Percentiles rank a stretch among this genome's conserved stretches.
phyloP scores from a whole-genome alignment of 1,284 basidiomycete species.

The Ustilago lituana region DNA sequence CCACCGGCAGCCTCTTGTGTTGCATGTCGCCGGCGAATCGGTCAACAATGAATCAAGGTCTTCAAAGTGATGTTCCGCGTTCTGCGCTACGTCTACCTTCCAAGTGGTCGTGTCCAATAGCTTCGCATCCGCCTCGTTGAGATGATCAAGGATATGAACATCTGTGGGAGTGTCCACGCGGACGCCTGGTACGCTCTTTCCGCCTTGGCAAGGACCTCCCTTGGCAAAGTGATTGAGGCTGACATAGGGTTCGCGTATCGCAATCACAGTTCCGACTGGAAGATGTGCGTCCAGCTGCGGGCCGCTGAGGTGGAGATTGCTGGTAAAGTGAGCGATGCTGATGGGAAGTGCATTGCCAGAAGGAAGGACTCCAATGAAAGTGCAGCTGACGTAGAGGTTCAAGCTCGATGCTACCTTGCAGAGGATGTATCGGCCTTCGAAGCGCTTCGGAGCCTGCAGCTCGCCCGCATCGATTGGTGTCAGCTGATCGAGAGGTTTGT shows the following conservation, averaged over 20 bases:
- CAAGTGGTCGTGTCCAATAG: slow-evolving; percentile 25
- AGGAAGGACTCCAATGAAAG: slow-evolving; percentile 53
- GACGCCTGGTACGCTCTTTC: slow-evolving; percentile 54
- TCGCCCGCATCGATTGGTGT: slow-evolving; percentile 42
- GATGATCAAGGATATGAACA: slow-evolving; percentile 49
- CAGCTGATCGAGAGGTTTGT: slow-evolving; percentile 38
- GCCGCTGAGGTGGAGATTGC: slow-evolving; percentile 43
- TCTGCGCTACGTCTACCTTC: slow-evolving; percentile 18
- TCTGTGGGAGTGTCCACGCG: slow-evolving; percentile 65
- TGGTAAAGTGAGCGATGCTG: slow-evolving; percentile 61
- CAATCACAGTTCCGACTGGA: slow-evolving; percentile 56
- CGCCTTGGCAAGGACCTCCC: slow-evolving; percentile 56
- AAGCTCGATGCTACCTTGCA: slow-evolving; percentile 55
- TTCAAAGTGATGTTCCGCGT: slow-evolving; percentile 10
- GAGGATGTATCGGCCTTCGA: slow-evolving; percentile 52
- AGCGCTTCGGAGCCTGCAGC: slow-evolving; percentile 46
- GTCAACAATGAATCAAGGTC: slow-evolving; percentile 5
- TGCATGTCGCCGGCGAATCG: slow-evolving; percentile 20
- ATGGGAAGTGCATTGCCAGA: slow-evolving; percentile 53
- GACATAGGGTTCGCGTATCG: slow-evolving; percentile 63
- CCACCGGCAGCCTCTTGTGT: slow-evolving; percentile 45
- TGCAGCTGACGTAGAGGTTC: slow-evolving; percentile 56
- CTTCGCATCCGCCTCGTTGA: slow-evolving; percentile 14
- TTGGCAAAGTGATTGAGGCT: slow-evolving; percentile 56
- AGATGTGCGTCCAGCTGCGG: slow-evolving; percentile 45